Evolutionary conservation across 495 filamentous ascomycete species (phyloP).

Genomic region (Hyaloscypha hepaticicola): DNA sequence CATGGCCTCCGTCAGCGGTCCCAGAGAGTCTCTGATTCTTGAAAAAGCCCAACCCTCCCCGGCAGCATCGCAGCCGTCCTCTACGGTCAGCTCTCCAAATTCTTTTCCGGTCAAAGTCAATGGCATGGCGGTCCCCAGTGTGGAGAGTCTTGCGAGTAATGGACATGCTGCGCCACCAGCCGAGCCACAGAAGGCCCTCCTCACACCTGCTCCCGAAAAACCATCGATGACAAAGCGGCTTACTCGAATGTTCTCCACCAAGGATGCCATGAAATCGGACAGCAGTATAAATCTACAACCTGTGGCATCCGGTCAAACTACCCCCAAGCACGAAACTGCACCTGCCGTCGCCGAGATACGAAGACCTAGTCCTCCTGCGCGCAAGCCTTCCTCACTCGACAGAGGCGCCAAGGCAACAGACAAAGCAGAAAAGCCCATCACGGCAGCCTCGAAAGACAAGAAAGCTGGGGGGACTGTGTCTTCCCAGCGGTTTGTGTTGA

Average conservation of each 20-base stretch:
- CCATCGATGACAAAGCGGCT: constrained; percentile 57
- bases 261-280: constrained; percentile 33
- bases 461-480: constrained; percentile 35
- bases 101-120: constrained; percentile 6
- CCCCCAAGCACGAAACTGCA: constrained; percentile 26
- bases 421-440: constrained; percentile 34
- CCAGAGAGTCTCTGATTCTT: constrained; percentile 15
- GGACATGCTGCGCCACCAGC: constrained; percentile 30
- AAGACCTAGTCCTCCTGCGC: constrained; percentile 45
- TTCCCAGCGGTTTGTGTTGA: constrained; percentile 43
- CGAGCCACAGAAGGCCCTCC: constrained; percentile 34
- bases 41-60: constrained; percentile 25
- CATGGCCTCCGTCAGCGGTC: constrained; percentile 28
- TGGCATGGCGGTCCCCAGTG: constrained; percentile 15
- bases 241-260: constrained; percentile 58
- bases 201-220: constrained; percentile 34
- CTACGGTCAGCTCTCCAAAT: constrained; percentile 23
- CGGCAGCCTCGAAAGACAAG: constrained; percentile 43
- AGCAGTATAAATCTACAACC: constrained; percentile 38
- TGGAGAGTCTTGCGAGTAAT: constrained; percentile 27
- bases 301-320: neutral
- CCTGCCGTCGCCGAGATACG: neutral
- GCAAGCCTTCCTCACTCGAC: constrained; percentile 36
- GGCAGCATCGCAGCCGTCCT: constrained; percentile 25
- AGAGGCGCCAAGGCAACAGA: constrained; percentile 31